phyloP scores from a whole-genome alignment of 495 filamentous ascomycete species.

The Margaritispora aquatica region DNA sequence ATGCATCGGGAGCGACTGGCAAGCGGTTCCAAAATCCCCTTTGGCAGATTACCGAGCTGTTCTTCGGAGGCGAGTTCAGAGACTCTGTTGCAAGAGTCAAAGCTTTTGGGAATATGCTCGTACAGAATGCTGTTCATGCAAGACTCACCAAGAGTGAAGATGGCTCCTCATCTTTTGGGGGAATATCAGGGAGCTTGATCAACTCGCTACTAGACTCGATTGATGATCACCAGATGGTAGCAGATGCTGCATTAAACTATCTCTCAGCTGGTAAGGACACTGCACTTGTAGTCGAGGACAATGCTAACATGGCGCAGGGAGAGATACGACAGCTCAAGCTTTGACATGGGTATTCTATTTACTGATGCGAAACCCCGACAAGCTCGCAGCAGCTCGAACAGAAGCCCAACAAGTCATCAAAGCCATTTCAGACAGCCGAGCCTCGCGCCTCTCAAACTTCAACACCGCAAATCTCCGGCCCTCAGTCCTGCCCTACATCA shows the following conservation, averaged over 20 bases:
- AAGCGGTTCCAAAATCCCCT: slow-evolving; percentile 57
- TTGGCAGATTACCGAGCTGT: slow-evolving; percentile 46
- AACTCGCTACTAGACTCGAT: slow-evolving; percentile 50
- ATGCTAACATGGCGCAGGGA: slow-evolving; percentile 28
- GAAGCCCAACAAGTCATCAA: slow-evolving; percentile 28
- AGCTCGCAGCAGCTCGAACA: slow-evolving; percentile 31
- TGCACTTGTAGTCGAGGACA: not conserved
- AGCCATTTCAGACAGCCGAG: not conserved
- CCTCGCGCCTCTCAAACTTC: slow-evolving; percentile 4
- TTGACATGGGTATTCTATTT: slow-evolving; percentile 55
- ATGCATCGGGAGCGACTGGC: slow-evolving; percentile 50
- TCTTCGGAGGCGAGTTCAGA: slow-evolving; percentile 40
- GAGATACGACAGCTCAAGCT: slow-evolving; percentile 56
- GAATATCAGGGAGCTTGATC: slow-evolving; percentile 47
- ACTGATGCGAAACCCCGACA: slow-evolving; percentile 41
- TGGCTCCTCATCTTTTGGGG: slow-evolving; percentile 27
- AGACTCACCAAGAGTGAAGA: slow-evolving; percentile 16
- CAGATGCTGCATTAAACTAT: slow-evolving; percentile 56
- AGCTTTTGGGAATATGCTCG: slow-evolving; percentile 43
- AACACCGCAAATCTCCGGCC: slow-evolving; percentile 36
- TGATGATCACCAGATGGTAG: slow-evolving; percentile 38
- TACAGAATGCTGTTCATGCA: slow-evolving; percentile 38
- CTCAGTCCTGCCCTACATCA: slow-evolving; percentile 41
- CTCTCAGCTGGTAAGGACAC: slow-evolving; percentile 39
- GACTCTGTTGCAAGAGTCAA: slow-evolving; percentile 40